Evolutionary conservation across 768 basidiomycete genomes (phyloP), one percentile per base, ranked within the genome.

Genomic region (Cubamyces lactineus): DNA sequence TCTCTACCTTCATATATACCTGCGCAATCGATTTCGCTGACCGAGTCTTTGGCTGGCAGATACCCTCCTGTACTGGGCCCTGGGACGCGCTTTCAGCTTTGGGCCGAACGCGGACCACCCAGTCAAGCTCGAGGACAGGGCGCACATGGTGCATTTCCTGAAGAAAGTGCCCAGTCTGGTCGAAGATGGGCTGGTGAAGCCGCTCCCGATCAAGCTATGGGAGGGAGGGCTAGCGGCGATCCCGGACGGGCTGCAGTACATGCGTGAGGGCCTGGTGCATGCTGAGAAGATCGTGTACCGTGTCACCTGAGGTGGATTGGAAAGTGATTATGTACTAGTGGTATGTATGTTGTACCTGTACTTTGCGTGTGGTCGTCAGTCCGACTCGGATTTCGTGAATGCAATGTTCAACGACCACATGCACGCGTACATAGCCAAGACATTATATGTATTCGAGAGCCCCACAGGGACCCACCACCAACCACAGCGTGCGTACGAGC

Each of bases 241-340:
- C 52, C 57, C 55, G 13, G 70, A 66, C 0, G 69, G 72, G 5
- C 51, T 75, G 46, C 59, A 72, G 53, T 67, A 66, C 48, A 70
- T 75, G 71, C 62, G 54, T 47, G 67, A 71, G 13, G 72, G 73
- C 19, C 72, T 70, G 68, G 58, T 70, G 23, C 73, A 70, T 53
- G 74, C 63, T 30, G 67, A 70, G 62, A 75, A 76, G 62, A 55
- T 73, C 38, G 72, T 72, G 13, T 72, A 71, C 34, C 43, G 55
- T n/a, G 28, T 56, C 9, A 1, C 34, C 34, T 34, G 34, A 34
- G 34, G 9, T 34, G 1, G 34, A 34, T 34, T 34, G 9, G 9
- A 11, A 11, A 34, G 34, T n/a, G 11, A 11, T 34, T 7, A 34
- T 34, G 28, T 28, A 28, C 28, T 28, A 28, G 4, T 28, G 7